Evolutionary conservation across 2,329 filamentous ascomycete species (phyloP), one percentile per base, ranked within the genome.

Genomic region (Pseudocercospora fuligena): DNA sequence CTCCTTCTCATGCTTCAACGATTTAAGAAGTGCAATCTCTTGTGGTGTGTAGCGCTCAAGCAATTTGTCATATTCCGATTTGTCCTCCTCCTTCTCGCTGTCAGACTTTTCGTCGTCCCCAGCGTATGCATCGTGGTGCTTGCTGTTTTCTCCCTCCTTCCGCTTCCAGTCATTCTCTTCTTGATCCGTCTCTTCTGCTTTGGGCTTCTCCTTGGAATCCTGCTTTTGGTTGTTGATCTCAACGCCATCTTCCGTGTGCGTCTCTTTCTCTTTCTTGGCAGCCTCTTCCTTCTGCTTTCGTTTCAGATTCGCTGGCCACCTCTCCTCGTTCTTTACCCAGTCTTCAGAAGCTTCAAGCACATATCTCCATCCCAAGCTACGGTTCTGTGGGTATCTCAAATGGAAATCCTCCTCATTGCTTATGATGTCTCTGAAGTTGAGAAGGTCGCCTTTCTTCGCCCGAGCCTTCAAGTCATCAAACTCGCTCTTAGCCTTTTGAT

Each of bases 321-420:
- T 71, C 66, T 86, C 77, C 7, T 78, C 70, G 43, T 82, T 78
- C 73, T 84, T 86, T 63, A 86, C 77, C 74, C 80, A 83, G 60
- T 83, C 78, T 65, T 86, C 84, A 0, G 82, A 82, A 9, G 79
- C 78, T 40, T 85, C 77, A 0, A 86, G 74, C 11, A 85, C 82
- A 69, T 82, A 85, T 40, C 84, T 76, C 84, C 84, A 86, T 7
- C 82, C 81, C 4, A 79, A 60, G 3, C 82, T 81, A 61, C 81
- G 79, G 33, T 82, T 79, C 19, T 82, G 78, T 0, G 83, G 82
- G 53, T 81, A 75, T 0, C 76, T 68, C 3, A 85, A 70, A 70
- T 83, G 80, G 49, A 83, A 79, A 65, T 85, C 73, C 61, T 72
- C 69, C 53, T 78, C 73, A 27, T 70, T 69, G 3, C 70, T 63